phyloP scores from a whole-genome alignment of 441 rosid species.

The Sinapis alba region DNA sequence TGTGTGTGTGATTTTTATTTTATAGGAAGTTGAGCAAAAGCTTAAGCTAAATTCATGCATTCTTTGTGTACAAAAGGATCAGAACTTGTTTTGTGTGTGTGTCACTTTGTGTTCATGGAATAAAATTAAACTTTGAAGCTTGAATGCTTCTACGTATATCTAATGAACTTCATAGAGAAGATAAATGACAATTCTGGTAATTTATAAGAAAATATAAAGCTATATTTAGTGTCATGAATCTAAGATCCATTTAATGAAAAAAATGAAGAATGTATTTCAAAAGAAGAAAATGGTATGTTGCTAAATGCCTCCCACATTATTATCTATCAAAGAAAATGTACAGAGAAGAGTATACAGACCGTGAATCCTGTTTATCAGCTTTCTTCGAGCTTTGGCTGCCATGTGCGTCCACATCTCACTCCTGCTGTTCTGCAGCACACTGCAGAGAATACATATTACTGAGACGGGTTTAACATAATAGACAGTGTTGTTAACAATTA shows the following conservation, averaged over 20 bases:
- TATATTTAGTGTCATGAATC: conserved; percentile 17
- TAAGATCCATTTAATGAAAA: conserved; percentile 25
- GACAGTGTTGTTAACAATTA: not conserved
- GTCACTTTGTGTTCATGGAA: conserved; percentile 29
- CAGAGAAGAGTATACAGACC: conserved; percentile 26
- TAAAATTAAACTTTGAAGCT: conserved; percentile 33
- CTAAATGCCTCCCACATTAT: conserved; percentile 27
- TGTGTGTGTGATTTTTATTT: conserved; percentile 19
- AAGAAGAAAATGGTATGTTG: conserved; percentile 10
- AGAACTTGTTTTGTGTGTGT: conserved; percentile 11
- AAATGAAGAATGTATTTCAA: conserved; percentile 2
- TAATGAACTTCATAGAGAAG: conserved; percentile 1
- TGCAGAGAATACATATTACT: not conserved
- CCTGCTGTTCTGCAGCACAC: conserved; percentile 23
- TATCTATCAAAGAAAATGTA: conserved; percentile 37
- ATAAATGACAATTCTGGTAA: not conserved
- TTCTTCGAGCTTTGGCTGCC: conserved; percentile 19
- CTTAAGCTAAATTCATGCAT: conserved; percentile 32
- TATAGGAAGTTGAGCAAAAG: conserved; percentile 17
- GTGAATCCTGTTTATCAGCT: conserved; percentile 3
- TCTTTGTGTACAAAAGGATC: conserved; percentile 29
- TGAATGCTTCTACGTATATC: conserved; percentile 3
- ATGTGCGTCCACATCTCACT: not conserved
- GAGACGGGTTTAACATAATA: not conserved
- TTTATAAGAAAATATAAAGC: not conserved